phyloP scores from a whole-genome alignment of 2,329 filamentous ascomycete species.

The Aspergillus proliferans region DNA sequence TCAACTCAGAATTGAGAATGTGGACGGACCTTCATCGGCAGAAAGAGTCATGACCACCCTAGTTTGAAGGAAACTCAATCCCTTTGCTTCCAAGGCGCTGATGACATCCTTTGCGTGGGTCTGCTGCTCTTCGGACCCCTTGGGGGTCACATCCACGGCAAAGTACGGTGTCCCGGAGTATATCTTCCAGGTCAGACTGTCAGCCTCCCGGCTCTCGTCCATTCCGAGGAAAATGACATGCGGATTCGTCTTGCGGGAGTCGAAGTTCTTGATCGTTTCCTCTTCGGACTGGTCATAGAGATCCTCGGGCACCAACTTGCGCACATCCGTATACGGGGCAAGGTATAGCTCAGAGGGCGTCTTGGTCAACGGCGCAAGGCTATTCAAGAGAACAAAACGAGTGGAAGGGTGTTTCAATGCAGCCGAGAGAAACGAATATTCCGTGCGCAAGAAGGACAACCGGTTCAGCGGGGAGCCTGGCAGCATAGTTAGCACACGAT shows the following conservation, averaged over 20 bases:
- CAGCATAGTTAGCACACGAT: not conserved
- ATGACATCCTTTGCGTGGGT: slow-evolving; percentile 53
- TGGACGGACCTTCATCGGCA: slow-evolving; percentile 53
- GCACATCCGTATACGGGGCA: slow-evolving; percentile 62
- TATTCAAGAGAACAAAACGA: slow-evolving; percentile 69
- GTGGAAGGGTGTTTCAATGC: slow-evolving; percentile 44
- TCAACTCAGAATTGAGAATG: not conserved
- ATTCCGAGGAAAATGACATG: slow-evolving; percentile 80
- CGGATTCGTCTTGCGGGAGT: slow-evolving; percentile 62
- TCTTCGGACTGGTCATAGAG: slow-evolving; percentile 67
- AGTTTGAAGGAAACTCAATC: slow-evolving; percentile 61
- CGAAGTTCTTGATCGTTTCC: slow-evolving; percentile 64
- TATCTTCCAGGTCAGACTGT: slow-evolving; percentile 41
- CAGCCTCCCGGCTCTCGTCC: slow-evolving; percentile 55
- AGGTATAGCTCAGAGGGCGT: slow-evolving; percentile 59
- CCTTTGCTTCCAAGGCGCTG: slow-evolving; percentile 53
- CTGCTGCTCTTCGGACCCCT: slow-evolving; percentile 55
- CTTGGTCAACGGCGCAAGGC: slow-evolving; percentile 66
- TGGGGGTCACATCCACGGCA: slow-evolving; percentile 79
- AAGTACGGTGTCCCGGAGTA: slow-evolving; percentile 82
- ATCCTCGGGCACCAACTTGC: slow-evolving; percentile 62
- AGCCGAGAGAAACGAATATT: slow-evolving; percentile 42
- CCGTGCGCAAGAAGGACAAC: slow-evolving; percentile 44
- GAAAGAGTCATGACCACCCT: slow-evolving; percentile 57
- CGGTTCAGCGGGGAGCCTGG: slow-evolving; percentile 46